Percentiles rank a stretch among this genome's conserved stretches.
Evolutionary conservation across 106 monocot species (phyloP).

Genomic region (Dactylorhiza incarnata): DNA sequence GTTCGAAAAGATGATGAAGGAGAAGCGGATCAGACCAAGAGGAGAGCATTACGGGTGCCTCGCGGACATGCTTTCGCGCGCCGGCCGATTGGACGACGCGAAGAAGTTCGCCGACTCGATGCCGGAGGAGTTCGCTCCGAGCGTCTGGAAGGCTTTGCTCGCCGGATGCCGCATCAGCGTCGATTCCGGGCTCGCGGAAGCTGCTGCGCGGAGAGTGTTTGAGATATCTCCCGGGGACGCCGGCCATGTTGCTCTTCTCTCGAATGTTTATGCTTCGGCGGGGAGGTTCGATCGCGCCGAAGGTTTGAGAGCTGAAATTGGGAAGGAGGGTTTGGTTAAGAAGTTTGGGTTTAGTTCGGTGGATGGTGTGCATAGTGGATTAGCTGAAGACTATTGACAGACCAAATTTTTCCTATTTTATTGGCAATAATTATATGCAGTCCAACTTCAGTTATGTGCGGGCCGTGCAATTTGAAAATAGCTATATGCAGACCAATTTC

Average conservation of each 20-base stretch:
- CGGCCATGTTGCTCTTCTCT: conserved; percentile 28
- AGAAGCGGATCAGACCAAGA: conserved; percentile 17
- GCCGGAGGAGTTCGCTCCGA: background rate
- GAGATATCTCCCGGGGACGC: conserved; percentile 18
- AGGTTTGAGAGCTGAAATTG: conserved; percentile 20
- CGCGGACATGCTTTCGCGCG: conserved; percentile 38
- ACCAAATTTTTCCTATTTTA: too few species aligned
- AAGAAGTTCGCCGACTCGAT: conserved; percentile 14
- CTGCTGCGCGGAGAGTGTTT: conserved; percentile 20
- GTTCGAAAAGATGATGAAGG: conserved; percentile 34
- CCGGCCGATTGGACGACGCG: conserved; percentile 29
- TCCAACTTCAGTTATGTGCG: too few species aligned
- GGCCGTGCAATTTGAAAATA: too few species aligned
- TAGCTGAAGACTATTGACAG: too few species aligned
- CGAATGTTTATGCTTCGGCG: conserved; percentile 38
- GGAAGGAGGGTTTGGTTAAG: conserved; percentile 14
- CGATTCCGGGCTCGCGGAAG: conserved; percentile 16
- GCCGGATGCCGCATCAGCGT: conserved; percentile 14
- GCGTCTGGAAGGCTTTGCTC: conserved; percentile 40
- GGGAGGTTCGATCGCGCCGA: conserved; percentile 33
- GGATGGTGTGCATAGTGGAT: conserved; percentile 18
- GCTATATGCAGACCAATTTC: too few species aligned
- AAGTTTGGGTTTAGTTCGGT: conserved; percentile 20
- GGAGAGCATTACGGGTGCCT: conserved; percentile 32
- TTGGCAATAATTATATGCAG: too few species aligned